These are phyloP conservation scores for Hygrocybe coccinea DNA, from an alignment of 768 basidiomycete species.

Conservation along the genomic window DNA sequence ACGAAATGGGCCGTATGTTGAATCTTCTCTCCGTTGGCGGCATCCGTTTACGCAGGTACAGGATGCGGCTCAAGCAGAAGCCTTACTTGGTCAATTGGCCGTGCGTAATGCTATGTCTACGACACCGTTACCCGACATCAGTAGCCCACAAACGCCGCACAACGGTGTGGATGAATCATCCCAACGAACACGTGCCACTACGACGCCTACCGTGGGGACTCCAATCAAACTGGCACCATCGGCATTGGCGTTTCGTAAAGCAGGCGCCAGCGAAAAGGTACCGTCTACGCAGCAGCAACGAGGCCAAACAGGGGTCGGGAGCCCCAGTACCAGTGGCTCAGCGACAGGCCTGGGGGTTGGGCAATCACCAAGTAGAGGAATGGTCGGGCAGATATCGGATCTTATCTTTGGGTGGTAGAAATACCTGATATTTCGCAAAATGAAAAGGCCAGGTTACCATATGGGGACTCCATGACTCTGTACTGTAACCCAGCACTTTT, in stretches of 20 bases:
- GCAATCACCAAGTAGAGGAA: conserved; percentile 46
- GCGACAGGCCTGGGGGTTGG: background rate
- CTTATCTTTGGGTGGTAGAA: conserved; percentile 76
- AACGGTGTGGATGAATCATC: conserved; percentile 40
- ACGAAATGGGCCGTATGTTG: conserved; percentile 76
- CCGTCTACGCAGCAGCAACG: conserved; percentile 2
- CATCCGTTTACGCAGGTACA: conserved; percentile 22
- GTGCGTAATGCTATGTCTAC: conserved; percentile 19
- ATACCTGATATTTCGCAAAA: too few species aligned
- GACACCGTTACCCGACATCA: conserved; percentile 13
- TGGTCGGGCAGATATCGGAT: conserved; percentile 74
- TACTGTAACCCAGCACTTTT: too few species aligned
- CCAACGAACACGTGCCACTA: conserved; percentile 8
- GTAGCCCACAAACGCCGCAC: conserved; percentile 13
- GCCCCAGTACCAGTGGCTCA: background rate
- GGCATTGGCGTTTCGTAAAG: conserved; percentile 63
- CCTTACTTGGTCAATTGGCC: conserved; percentile 40
- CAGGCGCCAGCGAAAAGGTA: conserved; percentile 22
- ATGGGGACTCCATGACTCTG: too few species aligned
- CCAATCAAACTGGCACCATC: conserved; percentile 72
- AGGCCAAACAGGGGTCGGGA: conserved; percentile 5
- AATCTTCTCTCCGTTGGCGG: conserved; percentile 6
- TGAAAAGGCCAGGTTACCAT: too few species aligned
- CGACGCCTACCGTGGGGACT: conserved; percentile 53
- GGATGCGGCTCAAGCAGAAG: conserved; percentile 61